Evolutionary conservation across 2,329 filamentous ascomycete species (phyloP).

Genomic region (Penicillium sp.): DNA sequence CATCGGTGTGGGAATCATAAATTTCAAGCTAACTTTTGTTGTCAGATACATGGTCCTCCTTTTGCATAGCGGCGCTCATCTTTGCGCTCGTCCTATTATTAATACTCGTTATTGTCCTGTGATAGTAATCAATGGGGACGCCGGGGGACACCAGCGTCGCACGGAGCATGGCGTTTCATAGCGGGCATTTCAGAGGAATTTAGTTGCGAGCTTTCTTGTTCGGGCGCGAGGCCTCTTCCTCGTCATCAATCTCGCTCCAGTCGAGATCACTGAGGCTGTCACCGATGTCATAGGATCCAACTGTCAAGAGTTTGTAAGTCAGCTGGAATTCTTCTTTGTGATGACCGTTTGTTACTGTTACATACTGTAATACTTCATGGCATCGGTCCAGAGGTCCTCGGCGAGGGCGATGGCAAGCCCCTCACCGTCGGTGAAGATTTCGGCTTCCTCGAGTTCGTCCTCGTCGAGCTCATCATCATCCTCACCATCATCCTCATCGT

Average conservation of each 20-base stretch:
- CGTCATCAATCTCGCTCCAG: constrained; percentile 48
- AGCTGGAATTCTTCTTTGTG: constrained; percentile 24
- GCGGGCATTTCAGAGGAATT: constrained; percentile 13
- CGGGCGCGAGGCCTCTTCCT: constrained; percentile 48
- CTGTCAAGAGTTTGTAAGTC: constrained; percentile 44
- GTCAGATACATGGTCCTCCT: constrained; percentile 68
- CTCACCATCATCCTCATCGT: constrained; percentile 37
- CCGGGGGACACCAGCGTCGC: constrained; percentile 16
- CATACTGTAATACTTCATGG: constrained; percentile 87
- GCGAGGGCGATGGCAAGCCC: constrained; percentile 73
- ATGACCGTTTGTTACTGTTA: constrained; percentile 39
- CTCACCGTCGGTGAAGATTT: constrained; percentile 84
- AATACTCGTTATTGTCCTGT: constrained; percentile 66
- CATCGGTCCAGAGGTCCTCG: constrained; percentile 83
- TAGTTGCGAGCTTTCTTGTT: constrained; percentile 40
- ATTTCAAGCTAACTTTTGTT: constrained; percentile 21
- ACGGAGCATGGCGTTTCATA: constrained; percentile 19
- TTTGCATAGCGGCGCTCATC: constrained; percentile 84
- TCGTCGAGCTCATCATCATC: constrained; percentile 51
- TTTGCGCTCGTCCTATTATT: constrained; percentile 81
- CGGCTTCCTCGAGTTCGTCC: constrained; percentile 62
- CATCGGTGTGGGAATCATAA: constrained; percentile 17
- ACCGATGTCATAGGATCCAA: constrained; percentile 66
- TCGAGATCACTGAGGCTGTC: constrained; percentile 55
- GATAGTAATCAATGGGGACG: constrained; percentile 34